Base-by-base conservation (phyloP, 352 stramenopile genomes). In the Peronospora destructor region DNA sequence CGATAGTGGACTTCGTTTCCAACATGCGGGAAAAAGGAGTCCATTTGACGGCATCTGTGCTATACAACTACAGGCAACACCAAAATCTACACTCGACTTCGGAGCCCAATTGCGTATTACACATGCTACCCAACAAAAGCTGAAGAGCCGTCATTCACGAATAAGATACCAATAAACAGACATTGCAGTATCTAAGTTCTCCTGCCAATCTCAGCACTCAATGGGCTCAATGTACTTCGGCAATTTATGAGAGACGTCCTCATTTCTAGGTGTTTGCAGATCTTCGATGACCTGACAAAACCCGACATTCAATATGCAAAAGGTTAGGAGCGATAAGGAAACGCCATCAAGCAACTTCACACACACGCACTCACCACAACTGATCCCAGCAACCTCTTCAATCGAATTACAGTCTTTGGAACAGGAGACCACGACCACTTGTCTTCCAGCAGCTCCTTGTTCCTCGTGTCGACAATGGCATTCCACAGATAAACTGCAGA, bases 1-100 rank as follows among this genome's bases (percentile, higher is more conserved):
- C 89, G 36, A 54, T 93, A 19, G 83, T 72, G 63, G 82, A 93
- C 51, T 90, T 84, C 47, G 85, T 91, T 37, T 87, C 77, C 23
- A 73, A 88, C 53, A 91, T 76, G 0, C 82, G 68, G 79, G 4
- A 93, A 93, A 40, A 90, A 90, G 28, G 82, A 93, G 56, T 65
- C 91, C 12, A 90, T 93, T 39, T 70, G 79, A 48, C 73, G 79
- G 38, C n/a, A 86, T 93, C n/a, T 87, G 76, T 40, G 77, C 76
- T 0, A 76, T 86, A 40, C 62, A 71, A 9, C 29, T 49, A 19
- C 35, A 35, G 25, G 37, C 44, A 50, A 61, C 41, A 35, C 55
- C 50, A 34, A 52, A 46, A 39, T 37, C 49, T 19, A 34, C 44
- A 17, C 43, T 66, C 19, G 47, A 53, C 28, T 42, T 65, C 28